phyloP scores from a whole-genome alignment of 2,329 filamentous ascomycete species.

The Pseudogymnoascus sp. region DNA sequence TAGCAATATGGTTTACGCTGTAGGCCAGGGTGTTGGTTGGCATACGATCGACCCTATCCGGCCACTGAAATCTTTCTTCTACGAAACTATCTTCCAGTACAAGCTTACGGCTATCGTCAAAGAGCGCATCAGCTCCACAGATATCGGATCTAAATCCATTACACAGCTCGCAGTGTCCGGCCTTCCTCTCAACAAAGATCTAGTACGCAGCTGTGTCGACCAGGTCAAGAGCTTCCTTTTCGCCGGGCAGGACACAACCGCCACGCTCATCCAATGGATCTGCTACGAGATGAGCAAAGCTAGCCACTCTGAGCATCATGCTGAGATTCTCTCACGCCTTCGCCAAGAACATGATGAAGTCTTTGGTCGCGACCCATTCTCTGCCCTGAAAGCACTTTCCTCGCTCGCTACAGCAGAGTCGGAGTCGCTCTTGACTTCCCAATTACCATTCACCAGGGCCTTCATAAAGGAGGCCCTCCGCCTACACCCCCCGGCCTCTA shows the following conservation, averaged over 20 bases:
- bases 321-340: slow-evolving; percentile 14
- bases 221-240: slow-evolving; percentile 18
- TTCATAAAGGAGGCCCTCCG: slow-evolving; percentile 22
- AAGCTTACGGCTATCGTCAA: not conserved
- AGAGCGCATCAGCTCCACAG: not conserved
- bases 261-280: not conserved
- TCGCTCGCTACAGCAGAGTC: not conserved
- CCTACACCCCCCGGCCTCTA: slow-evolving; percentile 18
- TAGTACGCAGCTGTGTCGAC: slow-evolving; percentile 13
- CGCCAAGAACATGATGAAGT: slow-evolving; percentile 20
- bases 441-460: slow-evolving; percentile 18
- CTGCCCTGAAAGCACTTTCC: not conserved
- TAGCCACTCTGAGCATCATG: slow-evolving; percentile 5
- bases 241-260: slow-evolving; percentile 15
- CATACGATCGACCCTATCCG: slow-evolving; percentile 16
- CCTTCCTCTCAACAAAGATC: slow-evolving; percentile 9
- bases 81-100: slow-evolving; percentile 18
- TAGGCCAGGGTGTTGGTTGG: slow-evolving; percentile 14
- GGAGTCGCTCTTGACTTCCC: slow-evolving; percentile 16
- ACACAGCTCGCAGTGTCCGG: slow-evolving; percentile 17
- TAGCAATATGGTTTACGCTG: slow-evolving; percentile 10
- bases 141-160: slow-evolving; percentile 8
- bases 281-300: not conserved
- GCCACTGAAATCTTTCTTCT: slow-evolving; percentile 18
- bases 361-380: slow-evolving; percentile 17